Conservation (phyloP, 495 filamentous ascomycete species). For the Pyrenopolyporus hunteri region DNA sequence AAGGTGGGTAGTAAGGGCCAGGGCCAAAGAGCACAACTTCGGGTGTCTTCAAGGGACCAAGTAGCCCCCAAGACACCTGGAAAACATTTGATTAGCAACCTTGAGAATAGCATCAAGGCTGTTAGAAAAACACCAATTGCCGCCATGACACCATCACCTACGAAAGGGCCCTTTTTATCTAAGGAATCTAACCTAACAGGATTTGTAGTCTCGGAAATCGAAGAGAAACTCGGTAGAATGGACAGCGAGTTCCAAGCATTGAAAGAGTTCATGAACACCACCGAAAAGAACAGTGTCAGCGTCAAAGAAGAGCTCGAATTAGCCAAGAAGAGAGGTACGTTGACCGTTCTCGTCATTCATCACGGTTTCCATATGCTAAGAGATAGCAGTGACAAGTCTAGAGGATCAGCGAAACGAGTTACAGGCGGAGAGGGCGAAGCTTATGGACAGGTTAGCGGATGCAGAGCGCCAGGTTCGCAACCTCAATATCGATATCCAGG, state of each 20-base stretch:
- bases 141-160: slow-evolving; percentile 46
- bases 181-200: slow-evolving; percentile 69
- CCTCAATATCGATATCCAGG: slow-evolving; percentile 50
- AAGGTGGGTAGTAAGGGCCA: neutral
- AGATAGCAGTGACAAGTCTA: slow-evolving; percentile 65
- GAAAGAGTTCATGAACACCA: slow-evolving; percentile 65
- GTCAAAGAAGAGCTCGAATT: slow-evolving; percentile 72
- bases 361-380: slow-evolving; percentile 1
- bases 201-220: slow-evolving; percentile 73
- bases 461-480: slow-evolving; percentile 53
- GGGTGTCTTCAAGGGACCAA: slow-evolving; percentile 41
- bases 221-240: slow-evolving; percentile 67
- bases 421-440: slow-evolving; percentile 57
- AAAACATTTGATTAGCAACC: slow-evolving; percentile 9
- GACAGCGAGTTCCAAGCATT: slow-evolving; percentile 66
- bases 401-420: slow-evolving; percentile 66
- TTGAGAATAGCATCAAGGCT: slow-evolving; percentile 15
- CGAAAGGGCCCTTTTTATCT: slow-evolving; percentile 63
- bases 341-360: neutral
- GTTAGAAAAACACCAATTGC: slow-evolving; percentile 16
- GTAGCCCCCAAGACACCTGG: slow-evolving; percentile 41
- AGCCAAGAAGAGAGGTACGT: slow-evolving; percentile 76
- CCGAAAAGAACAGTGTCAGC: slow-evolving; percentile 63
- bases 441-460: slow-evolving; percentile 65
- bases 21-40: neutral